These are phyloP conservation scores for Lentinula detonsa DNA, from an alignment of 768 basidiomycete species.

Conservation along the genomic window DNA sequence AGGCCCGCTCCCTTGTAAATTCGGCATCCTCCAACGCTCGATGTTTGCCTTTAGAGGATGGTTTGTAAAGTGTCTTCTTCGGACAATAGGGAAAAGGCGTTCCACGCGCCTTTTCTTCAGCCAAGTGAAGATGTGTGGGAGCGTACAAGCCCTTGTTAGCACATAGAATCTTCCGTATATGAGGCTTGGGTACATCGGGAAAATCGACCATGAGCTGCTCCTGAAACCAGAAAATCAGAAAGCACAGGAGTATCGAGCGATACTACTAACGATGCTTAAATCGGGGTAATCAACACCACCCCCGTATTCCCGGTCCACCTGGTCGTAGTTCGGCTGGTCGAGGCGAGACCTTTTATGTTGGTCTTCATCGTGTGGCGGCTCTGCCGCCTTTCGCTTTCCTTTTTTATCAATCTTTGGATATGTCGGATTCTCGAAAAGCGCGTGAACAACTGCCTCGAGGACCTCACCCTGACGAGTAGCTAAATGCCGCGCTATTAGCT, in stretches of 20 bases:
- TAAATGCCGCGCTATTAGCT: slow-evolving; percentile 40
- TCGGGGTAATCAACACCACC: slow-evolving; percentile 43
- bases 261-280: slow-evolving; percentile 43
- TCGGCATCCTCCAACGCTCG: slow-evolving; percentile 35
- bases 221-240: slow-evolving; percentile 21
- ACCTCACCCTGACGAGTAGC: slow-evolving; percentile 28
- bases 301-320: slow-evolving; percentile 33
- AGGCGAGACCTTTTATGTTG: slow-evolving; percentile 23
- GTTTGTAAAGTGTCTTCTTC: slow-evolving; percentile 23
- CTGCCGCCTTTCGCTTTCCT: slow-evolving; percentile 33
- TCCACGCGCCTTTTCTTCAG: slow-evolving; percentile 24
- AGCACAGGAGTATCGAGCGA: slow-evolving; percentile 1
- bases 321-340: slow-evolving; percentile 47
- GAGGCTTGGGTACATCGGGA: slow-evolving; percentile 48
- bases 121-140: slow-evolving; percentile 53
- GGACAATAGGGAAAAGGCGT: slow-evolving; percentile 28
- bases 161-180: slow-evolving; percentile 41
- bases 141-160: slow-evolving; percentile 49
- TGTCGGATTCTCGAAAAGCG: slow-evolving; percentile 52
- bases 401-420: slow-evolving; percentile 54
- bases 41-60: slow-evolving; percentile 31
- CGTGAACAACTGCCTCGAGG: slow-evolving; percentile 50
- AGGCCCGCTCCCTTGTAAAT: slow-evolving; percentile 39
- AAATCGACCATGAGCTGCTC: slow-evolving; percentile 51
- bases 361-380: slow-evolving; percentile 13